Percentiles rank a stretch among this genome's conserved stretches.
These are phyloP conservation scores for Arbutus unedo DNA, from an alignment of 148 eudicot species.

Conservation along the genomic window DNA sequence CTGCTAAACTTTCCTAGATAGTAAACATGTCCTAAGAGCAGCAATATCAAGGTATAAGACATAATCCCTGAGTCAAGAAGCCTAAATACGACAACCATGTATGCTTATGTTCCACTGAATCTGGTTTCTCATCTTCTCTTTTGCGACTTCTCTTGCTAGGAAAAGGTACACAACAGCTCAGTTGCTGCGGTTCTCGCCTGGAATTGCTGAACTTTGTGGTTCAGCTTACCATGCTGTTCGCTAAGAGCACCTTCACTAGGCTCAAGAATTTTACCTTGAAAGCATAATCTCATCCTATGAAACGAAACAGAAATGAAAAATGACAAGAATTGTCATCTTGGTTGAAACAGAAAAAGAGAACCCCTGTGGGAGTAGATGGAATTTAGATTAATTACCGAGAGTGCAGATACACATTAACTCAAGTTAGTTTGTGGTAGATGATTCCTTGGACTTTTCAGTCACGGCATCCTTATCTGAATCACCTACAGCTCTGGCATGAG, in stretches of 20 bases:
- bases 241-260: neutral
- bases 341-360: neutral
- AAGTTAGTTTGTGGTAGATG: slow-evolving; percentile 38
- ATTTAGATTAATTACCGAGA: neutral
- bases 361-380: neutral
- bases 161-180: neutral
- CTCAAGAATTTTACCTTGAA: neutral
- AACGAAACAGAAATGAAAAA: neutral
- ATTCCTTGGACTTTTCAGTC: slow-evolving; percentile 62
- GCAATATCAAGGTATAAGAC: neutral
- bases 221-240: neutral
- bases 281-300: neutral
- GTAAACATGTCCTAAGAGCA: neutral
- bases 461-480: slow-evolving; percentile 49
- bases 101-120: neutral
- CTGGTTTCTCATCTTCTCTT: neutral
- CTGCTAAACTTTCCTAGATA: neutral
- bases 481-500: slow-evolving; percentile 41
- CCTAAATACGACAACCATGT: neutral
- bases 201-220: neutral
- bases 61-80: neutral
- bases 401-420: neutral
- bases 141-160: neutral
- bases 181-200: too few species aligned
- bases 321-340: neutral